Percentiles rank a stretch among this genome's conserved stretches.
Conservation (phyloP, 2,329 filamentous ascomycete species). For the Colletotrichum filicis region DNA sequence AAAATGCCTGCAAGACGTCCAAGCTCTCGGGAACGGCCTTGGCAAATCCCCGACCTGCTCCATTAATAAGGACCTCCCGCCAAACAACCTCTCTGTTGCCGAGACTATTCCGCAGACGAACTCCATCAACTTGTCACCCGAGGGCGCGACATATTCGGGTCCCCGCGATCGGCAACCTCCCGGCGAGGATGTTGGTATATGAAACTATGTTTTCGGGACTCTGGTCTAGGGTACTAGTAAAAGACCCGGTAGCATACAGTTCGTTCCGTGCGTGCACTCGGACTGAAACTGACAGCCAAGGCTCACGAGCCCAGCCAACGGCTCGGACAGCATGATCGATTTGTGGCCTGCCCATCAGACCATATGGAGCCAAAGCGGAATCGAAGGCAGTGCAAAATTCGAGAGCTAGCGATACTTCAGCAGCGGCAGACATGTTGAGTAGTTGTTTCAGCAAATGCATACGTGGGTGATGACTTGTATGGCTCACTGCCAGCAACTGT, state of each 20-base stretch:
- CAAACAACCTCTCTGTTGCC: background rate
- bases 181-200: background rate
- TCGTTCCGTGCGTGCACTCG: background rate
- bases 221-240: background rate
- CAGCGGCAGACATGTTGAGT: background rate
- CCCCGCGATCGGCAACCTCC: background rate
- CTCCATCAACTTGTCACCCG: background rate
- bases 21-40: background rate
- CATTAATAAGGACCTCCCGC: background rate
- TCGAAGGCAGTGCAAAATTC: background rate
- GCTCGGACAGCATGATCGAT: background rate
- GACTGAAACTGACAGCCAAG: background rate
- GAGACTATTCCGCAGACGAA: background rate
- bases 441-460: conserved; percentile 14
- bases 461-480: background rate
- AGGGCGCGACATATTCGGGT: conserved; percentile 4
- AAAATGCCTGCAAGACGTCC: background rate
- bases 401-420: background rate
- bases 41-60: background rate
- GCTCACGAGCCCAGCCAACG: background rate
- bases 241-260: background rate
- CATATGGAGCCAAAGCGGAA: background rate
- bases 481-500: background rate
- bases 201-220: background rate
- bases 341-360: background rate